Base-by-base conservation (phyloP, 2,329 filamentous ascomycete species). In the Nemania abortiva region DNA sequence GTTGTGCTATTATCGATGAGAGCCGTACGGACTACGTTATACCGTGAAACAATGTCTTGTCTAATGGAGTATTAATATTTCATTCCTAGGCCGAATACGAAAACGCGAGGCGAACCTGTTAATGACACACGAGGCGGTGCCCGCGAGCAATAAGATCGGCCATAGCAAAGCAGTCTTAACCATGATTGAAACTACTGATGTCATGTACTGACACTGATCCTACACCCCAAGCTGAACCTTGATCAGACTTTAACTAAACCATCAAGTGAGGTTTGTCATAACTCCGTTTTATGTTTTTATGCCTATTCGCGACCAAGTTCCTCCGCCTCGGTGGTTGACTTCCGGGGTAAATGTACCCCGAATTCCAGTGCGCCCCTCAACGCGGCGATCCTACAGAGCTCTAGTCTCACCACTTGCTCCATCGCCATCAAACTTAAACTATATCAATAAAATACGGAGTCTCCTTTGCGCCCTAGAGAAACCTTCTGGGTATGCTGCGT, bases 1-100 rank as follows among this genome's bases (percentile, higher is more conserved):
- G 76, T 77, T 1, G 75, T 77, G 20, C 57, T 65, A 42, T 77
- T 77, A 49, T 74, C 69, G n/a, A 77, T 71, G 24, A 76, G 65
- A 24, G 15, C 55, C 13, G 74, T 74, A 15, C 74, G 74, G 39
- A 70, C 62, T 27, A 77, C 66, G 63, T 75, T 75, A 52, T 74
- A 76, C 47, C 68, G 71, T 11, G 71, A 72, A 20, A 77, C 73
- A 10, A 76, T 59, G 4, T 20, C 63, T 29, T 72, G 69, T 37
- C 75, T 76, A 61, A 49, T 18, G 27, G 15, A 13, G 1, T 34
- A 22, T 67, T 50, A 66, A 50, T 49, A 57, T 42, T 34, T 1
- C 1, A 13, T 7, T 27, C 27, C 24, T 0, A n/a, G 11, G 9
- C 18, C 10, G 0, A 9, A 20, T 20, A 47, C 27, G 13, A 50